phyloP scores from a whole-genome alignment of 768 basidiomycete genomes.

The Xerocomellus amylosporus region DNA sequence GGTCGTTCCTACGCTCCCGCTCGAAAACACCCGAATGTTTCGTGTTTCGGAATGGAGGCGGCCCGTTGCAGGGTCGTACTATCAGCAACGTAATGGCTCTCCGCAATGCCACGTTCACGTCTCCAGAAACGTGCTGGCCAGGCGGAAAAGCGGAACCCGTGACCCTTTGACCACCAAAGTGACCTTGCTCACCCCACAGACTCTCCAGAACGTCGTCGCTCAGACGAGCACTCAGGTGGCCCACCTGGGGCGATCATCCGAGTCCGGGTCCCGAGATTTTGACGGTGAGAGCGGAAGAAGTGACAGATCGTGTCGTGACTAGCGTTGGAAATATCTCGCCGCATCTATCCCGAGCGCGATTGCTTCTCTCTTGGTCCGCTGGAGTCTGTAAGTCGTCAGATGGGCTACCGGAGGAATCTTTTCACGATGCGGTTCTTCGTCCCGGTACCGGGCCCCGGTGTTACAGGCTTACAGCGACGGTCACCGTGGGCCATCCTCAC shows the following conservation, averaged over 20 bases:
- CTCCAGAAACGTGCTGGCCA: neutral
- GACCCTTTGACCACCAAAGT: neutral
- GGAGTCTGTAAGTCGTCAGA: slow-evolving; percentile 1
- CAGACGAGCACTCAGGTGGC: slow-evolving; percentile 4
- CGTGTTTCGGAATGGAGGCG: slow-evolving; percentile 1
- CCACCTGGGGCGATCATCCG: slow-evolving; percentile 2
- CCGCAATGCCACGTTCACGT: slow-evolving; percentile 6
- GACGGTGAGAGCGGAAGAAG: slow-evolving; percentile 15
- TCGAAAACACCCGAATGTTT: neutral
- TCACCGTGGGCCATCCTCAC: slow-evolving; percentile 7
- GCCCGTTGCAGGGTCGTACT: slow-evolving; percentile 15
- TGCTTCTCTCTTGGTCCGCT: slow-evolving; percentile 16
- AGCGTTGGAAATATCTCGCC: slow-evolving; percentile 10
- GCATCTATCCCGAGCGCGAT: slow-evolving; percentile 7
- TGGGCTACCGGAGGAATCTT: slow-evolving; percentile 4
- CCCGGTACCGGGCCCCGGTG: slow-evolving; percentile 18
- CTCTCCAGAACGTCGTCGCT: neutral
- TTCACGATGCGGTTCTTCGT: slow-evolving; percentile 15
- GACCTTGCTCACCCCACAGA: neutral
- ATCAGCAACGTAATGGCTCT: slow-evolving; percentile 13
- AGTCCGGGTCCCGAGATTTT: neutral
- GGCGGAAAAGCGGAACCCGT: slow-evolving; percentile 3
- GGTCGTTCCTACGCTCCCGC: neutral
- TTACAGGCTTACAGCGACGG: neutral
- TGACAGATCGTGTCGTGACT: neutral